Evolutionary conservation across 371 early-diverging fungal species (phyloP).

Genomic region (Mucor racemosus): DNA sequence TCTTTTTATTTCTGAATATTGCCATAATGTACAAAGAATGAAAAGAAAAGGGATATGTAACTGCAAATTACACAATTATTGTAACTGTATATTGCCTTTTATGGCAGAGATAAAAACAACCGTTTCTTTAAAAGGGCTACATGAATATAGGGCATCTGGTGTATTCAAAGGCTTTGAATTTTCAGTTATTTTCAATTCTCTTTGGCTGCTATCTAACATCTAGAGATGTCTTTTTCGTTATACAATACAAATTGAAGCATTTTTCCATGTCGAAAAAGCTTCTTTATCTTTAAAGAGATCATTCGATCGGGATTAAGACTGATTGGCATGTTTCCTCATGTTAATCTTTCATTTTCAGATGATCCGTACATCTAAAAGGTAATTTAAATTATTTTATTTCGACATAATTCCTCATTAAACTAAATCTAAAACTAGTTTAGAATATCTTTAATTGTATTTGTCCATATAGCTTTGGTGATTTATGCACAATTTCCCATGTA

Average conservation of each 20-base stretch:
- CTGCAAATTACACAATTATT: neutral
- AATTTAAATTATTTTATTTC: neutral
- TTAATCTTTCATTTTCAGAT: neutral
- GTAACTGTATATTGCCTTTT: constrained; percentile 1
- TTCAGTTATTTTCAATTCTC: neutral
- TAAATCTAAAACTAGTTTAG: no score
- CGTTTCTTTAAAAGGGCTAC: neutral
- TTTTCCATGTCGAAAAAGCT: neutral
- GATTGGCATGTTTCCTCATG: neutral
- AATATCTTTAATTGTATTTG: no score
- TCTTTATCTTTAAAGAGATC: neutral
- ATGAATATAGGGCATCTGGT: neutral
- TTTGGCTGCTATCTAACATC: neutral
- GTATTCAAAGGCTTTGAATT: neutral
- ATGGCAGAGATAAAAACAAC: neutral
- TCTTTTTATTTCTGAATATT: constrained; percentile 26
- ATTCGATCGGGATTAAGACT: neutral
- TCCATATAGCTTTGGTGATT: no score
- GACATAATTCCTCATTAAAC: neutral
- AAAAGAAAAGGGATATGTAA: constrained; percentile 4
- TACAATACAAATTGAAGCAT: neutral
- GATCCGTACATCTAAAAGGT: neutral
- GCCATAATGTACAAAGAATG: constrained; percentile 15
- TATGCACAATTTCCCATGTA: neutral
- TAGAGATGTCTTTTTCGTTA: neutral